Percentiles rank a stretch among this genome's conserved stretches.
Evolutionary conservation across 306 rosid species (phyloP).

Genomic region (Trifolium subterraneum): DNA sequence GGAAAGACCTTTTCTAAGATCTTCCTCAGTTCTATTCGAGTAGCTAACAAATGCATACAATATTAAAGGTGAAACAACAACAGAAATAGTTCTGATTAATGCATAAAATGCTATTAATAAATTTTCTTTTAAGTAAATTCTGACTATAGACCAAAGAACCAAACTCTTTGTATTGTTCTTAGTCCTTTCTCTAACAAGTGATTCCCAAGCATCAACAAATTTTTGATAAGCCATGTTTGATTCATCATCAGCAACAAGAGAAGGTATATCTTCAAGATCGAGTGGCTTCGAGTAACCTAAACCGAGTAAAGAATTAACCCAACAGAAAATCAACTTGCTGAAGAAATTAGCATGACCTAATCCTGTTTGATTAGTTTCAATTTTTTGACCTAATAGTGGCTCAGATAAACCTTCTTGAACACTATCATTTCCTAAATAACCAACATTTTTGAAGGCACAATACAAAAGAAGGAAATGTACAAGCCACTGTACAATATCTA

Average conservation of each 20-base stretch:
- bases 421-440: constrained; percentile 25
- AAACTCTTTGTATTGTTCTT: not conserved
- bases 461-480: constrained; percentile 51
- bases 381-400: constrained; percentile 34
- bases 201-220: not conserved
- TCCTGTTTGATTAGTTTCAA: not conserved
- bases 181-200: not conserved
- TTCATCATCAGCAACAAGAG: not conserved
- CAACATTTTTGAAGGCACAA: constrained; percentile 52
- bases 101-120: not conserved
- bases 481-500: constrained; percentile 55
- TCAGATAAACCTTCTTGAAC: constrained; percentile 49
- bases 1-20: not conserved
- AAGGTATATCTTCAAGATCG: not conserved
- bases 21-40: not conserved
- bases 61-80: not conserved
- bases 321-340: not conserved
- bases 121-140: not conserved
- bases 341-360: not conserved
- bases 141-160: not conserved
- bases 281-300: not conserved
- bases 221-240: not conserved
- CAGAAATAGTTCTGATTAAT: not conserved
- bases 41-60: not conserved
- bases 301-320: not conserved